Evolutionary conservation across 345 rosid species (phyloP).

Genomic region (Iberis pinnata): DNA sequence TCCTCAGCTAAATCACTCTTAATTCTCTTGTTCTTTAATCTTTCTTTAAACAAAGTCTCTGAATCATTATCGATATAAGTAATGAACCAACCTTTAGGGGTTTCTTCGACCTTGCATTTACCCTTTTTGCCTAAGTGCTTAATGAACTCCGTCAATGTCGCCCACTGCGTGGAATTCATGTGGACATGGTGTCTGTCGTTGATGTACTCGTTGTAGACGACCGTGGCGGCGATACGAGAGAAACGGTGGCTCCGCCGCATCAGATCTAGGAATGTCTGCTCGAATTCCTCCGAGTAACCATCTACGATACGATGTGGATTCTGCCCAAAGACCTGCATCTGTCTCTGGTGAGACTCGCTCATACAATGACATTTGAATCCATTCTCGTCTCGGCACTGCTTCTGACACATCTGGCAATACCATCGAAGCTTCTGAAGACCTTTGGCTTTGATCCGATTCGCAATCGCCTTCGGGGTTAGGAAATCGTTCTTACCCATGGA

Average conservation of each 20-base stretch:
- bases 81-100: constrained; percentile 96
- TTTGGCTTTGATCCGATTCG: constrained; percentile 84
- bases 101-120: constrained; percentile 91
- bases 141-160: constrained; percentile 80
- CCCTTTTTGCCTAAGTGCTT: constrained; percentile 75
- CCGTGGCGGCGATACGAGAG: constrained; percentile 90
- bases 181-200: constrained; percentile 84
- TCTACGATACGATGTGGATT: constrained; percentile 68
- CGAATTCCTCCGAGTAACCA: constrained; percentile 90
- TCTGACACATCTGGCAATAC: constrained; percentile 99
- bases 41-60: constrained; percentile 78
- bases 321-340: constrained; percentile 87
- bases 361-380: constrained; percentile 98
- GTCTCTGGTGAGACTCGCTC: constrained; percentile 95
- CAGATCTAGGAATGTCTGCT: constrained; percentile 56
- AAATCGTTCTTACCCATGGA: constrained; percentile 91
- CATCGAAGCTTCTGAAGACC: constrained; percentile 95
- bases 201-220: constrained; percentile 86
- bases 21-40: constrained; percentile 70
- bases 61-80: constrained; percentile 84
- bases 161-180: constrained; percentile 92
- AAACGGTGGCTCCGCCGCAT: constrained; percentile 84
- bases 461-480: constrained; percentile 83
- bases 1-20: constrained; percentile 76
- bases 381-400: constrained; percentile 94